Conservation (phyloP, 2,329 filamentous ascomycete genomes). For the Apiospora arundinis region DNA sequence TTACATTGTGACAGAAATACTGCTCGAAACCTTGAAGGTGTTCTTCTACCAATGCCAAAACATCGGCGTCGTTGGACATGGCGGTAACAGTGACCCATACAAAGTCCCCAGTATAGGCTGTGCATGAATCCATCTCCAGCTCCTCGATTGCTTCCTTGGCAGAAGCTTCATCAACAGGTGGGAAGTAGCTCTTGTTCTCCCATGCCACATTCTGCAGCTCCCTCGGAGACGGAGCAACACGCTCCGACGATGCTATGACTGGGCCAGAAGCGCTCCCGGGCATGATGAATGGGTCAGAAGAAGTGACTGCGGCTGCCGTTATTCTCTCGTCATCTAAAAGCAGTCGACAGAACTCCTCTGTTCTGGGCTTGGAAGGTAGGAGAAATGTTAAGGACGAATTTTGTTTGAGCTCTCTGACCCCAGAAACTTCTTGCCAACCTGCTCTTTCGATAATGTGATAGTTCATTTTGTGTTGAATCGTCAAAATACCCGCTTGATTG, state of each 20-base stretch:
- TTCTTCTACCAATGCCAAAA: background rate
- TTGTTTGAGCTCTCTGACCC: background rate
- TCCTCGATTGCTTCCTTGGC: background rate
- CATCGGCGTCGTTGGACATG: background rate
- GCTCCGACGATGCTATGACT: slow-evolving; percentile 2
- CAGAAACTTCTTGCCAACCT: background rate
- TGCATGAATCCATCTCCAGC: slow-evolving; percentile 2
- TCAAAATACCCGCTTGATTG: background rate
- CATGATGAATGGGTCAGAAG: background rate
- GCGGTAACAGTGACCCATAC: slow-evolving; percentile 9
- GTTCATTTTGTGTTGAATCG: background rate
- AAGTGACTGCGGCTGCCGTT: background rate
- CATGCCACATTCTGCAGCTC: background rate
- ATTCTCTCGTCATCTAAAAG: background rate
- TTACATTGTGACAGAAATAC: background rate
- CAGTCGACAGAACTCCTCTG: background rate
- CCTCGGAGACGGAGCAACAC: background rate
- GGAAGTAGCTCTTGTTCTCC: background rate
- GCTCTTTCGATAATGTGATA: background rate
- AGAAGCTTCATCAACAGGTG: background rate
- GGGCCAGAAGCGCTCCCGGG: background rate
- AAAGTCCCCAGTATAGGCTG: slow-evolving; percentile 2
- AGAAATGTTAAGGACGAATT: background rate
- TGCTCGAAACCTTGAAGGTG: background rate
- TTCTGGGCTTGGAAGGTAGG: background rate